Conservation (phyloP, 768 basidiomycete genomes). For the Sarcodon sp. region DNA sequence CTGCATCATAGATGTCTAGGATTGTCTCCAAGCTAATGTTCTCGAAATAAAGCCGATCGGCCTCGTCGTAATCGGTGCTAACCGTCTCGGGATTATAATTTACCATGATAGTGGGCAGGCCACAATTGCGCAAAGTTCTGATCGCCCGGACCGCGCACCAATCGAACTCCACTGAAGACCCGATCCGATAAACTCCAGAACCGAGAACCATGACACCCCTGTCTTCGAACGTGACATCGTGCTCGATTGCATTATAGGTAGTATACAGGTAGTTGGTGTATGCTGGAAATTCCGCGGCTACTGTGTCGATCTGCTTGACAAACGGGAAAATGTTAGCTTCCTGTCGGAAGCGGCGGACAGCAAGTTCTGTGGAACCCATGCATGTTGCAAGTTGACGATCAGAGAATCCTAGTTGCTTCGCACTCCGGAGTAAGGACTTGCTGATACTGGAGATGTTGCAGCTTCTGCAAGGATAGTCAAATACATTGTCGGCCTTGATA, state of each 20-base stretch:
- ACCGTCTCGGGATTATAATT: slow-evolving; percentile 99
- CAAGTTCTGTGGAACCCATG: slow-evolving; percentile 85
- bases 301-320: slow-evolving; percentile 98
- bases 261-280: slow-evolving; percentile 99
- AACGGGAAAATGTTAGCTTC: slow-evolving; percentile 77
- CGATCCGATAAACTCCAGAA: slow-evolving; percentile 97
- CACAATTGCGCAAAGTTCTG: slow-evolving; percentile 88
- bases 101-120: slow-evolving; percentile 94
- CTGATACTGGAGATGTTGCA: slow-evolving; percentile 56
- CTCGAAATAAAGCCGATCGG: slow-evolving; percentile 96
- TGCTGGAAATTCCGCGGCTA: slow-evolving; percentile 97
- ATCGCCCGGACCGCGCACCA: slow-evolving; percentile 99
- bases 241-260: slow-evolving; percentile 93
- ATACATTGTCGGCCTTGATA: background rate
- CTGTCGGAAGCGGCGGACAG: slow-evolving; percentile 80
- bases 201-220: slow-evolving; percentile 95
- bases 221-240: slow-evolving; percentile 83
- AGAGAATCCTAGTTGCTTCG: slow-evolving; percentile 94
- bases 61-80: slow-evolving; percentile 98
- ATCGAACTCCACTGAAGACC: slow-evolving; percentile 98
- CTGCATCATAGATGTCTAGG: slow-evolving; percentile 90
- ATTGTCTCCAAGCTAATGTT: slow-evolving; percentile 96
- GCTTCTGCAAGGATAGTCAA: slow-evolving; percentile 25
- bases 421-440: slow-evolving; percentile 50
- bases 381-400: slow-evolving; percentile 80